These are phyloP conservation scores for Rhododendron henanense DNA, from an alignment of 148 eudicot species.

Conservation along the genomic window DNA sequence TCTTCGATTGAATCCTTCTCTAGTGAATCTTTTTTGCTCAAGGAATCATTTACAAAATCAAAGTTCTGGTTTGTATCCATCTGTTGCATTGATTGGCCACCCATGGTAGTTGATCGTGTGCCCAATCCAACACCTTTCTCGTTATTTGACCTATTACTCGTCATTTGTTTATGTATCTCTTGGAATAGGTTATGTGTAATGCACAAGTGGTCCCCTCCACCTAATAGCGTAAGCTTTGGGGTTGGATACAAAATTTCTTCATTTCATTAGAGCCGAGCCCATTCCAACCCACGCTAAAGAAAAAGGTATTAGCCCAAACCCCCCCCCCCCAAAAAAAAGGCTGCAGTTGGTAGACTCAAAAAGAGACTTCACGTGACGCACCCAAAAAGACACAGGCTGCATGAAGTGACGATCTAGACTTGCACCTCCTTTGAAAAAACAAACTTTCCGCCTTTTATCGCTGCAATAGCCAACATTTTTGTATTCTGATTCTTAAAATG, in stretches of 20 bases:
- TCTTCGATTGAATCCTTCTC: slow-evolving; percentile 43
- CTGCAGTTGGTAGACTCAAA: neutral
- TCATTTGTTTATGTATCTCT: slow-evolving; percentile 60
- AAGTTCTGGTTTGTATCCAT: slow-evolving; percentile 33
- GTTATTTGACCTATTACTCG: slow-evolving; percentile 39
- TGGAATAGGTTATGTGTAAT: neutral
- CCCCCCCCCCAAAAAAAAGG: neutral
- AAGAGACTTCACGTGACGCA: neutral
- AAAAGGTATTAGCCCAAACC: neutral
- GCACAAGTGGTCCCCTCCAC: neutral
- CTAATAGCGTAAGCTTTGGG: neutral
- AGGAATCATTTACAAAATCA: slow-evolving; percentile 26
- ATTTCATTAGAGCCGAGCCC: neutral
- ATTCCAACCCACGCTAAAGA: neutral
- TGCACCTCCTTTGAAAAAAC: neutral
- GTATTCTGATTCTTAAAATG: neutral
- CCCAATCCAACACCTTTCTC: slow-evolving; percentile 27
- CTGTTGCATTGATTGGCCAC: slow-evolving; percentile 25
- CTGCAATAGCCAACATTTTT: neutral
- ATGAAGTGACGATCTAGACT: neutral
- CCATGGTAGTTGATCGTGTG: slow-evolving; percentile 18
- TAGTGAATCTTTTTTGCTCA: slow-evolving; percentile 25
- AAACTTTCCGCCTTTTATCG: neutral
- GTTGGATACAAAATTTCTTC: too few relatives aligned
- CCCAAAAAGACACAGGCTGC: neutral